These are phyloP conservation scores for Aureobasidium sp. DNA, from an alignment of 2,329 filamentous ascomycete genomes.

Conservation along the genomic window DNA sequence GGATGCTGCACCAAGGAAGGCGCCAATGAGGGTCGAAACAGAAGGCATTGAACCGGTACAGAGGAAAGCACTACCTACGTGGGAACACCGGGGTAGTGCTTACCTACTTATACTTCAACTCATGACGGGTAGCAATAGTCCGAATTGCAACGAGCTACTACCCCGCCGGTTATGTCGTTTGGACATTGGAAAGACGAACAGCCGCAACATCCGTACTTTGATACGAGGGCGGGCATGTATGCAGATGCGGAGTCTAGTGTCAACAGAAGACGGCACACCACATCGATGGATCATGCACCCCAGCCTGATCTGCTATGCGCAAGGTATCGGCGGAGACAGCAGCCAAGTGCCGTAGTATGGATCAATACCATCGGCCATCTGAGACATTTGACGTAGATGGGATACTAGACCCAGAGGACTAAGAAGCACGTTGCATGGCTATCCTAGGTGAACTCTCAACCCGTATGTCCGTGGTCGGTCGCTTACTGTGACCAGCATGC, in stretches of 20 bases:
- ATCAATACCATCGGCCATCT: background rate
- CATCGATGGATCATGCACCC: background rate
- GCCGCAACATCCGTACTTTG: background rate
- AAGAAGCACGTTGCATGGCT: background rate
- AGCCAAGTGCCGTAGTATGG: background rate
- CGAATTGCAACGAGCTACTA: background rate
- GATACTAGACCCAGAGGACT: background rate
- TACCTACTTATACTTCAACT: background rate
- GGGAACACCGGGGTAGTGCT: background rate
- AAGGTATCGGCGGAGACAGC: background rate
- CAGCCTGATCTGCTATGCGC: background rate
- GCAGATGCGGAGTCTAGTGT: background rate
- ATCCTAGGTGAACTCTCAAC: background rate
- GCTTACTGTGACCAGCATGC: background rate
- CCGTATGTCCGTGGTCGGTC: background rate
- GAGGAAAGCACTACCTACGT: background rate
- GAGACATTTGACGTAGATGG: background rate
- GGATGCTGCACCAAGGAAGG: slow-evolving; percentile 1
- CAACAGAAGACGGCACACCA: background rate
- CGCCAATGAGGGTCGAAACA: background rate
- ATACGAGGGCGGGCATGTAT: background rate
- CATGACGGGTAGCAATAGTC: background rate
- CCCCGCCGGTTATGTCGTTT: background rate
- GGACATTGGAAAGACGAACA: background rate
- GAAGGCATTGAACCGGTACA: background rate